Evolutionary conservation across 768 basidiomycete genomes (phyloP), one percentile per base, ranked within the genome.

Genomic region (Paxillus ammoniavirescens): DNA sequence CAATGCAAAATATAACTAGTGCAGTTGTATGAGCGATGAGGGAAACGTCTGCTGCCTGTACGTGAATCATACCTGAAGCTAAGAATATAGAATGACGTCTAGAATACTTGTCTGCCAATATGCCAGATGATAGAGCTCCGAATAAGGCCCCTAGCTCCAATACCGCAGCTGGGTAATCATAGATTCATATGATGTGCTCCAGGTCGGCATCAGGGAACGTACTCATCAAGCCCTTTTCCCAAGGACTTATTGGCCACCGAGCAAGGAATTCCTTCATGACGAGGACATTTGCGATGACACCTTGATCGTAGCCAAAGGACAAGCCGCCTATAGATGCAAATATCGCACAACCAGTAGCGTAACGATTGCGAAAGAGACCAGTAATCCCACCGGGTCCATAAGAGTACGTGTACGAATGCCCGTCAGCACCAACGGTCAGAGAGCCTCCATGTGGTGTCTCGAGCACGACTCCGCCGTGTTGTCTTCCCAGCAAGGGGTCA

Each of bases 261-360:
- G 70, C 59, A 26, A 81, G 58, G 59, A 93, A 93, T 60, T 90
- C 86, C 38, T 76, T 72, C 90, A 92, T 92, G 12, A 92, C 88
- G 12, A 93, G 77, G 13, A 93, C 83, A 65, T 92, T 93, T 3
- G 91, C 87, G 58, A 93, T 90, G 51, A 91, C 90, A 36, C 89
- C 89, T 63, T 91, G 89, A 61, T 91, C 89, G 63, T 91, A 91
- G 8, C 89, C 89, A 67, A 91, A 91, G 13, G 86, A 82, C 52
- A 91, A 65, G 0, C 89, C 89, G 1, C 89, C 89, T 60, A 91
- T 80, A 9, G 84, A 87, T 0, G 86, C 89, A 58, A 91, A 89
- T 45, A 86, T 72, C 4, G 85, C 87, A 55, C 88, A 91, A 2
- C 82, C 71, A 8, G 86, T 68, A 4, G 84, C 80, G 58, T 85